Conservation (phyloP, 495 filamentous ascomycete species). For the Margaritispora aquatica region DNA sequence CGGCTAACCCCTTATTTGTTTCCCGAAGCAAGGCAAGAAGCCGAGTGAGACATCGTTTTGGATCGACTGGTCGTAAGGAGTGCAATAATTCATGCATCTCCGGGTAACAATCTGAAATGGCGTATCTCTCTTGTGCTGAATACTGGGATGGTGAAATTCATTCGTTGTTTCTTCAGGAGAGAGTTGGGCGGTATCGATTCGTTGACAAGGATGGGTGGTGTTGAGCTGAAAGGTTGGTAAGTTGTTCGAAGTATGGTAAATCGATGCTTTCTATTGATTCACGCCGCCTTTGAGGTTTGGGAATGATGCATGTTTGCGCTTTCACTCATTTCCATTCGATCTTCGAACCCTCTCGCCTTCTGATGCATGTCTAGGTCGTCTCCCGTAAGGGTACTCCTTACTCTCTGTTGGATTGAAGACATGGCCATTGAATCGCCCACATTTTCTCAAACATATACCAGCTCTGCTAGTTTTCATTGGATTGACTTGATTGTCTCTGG, state of each 20-base stretch:
- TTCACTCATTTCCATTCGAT: constrained; percentile 12
- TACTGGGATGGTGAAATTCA: neutral
- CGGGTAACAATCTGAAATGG: neutral
- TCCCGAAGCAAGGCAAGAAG: neutral
- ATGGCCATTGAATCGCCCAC: neutral
- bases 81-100: constrained; percentile 3
- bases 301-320: constrained; percentile 4
- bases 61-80: neutral
- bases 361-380: constrained; percentile 17
- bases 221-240: neutral
- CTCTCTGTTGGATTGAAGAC: neutral
- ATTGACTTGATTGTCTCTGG: neutral
- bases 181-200: neutral
- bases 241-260: neutral
- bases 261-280: constrained; percentile 1
- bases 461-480: neutral
- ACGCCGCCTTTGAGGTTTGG: neutral
- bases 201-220: neutral
- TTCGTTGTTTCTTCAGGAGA: neutral
- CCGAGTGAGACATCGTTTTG: neutral
- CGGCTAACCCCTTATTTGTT: neutral
- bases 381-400: neutral
- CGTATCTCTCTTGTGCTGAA: neutral
- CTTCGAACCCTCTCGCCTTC: constrained; percentile 1
- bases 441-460: neutral